Base-by-base conservation (phyloP, 352 stramenopile genomes). In the Globisporangium parvum region DNA sequence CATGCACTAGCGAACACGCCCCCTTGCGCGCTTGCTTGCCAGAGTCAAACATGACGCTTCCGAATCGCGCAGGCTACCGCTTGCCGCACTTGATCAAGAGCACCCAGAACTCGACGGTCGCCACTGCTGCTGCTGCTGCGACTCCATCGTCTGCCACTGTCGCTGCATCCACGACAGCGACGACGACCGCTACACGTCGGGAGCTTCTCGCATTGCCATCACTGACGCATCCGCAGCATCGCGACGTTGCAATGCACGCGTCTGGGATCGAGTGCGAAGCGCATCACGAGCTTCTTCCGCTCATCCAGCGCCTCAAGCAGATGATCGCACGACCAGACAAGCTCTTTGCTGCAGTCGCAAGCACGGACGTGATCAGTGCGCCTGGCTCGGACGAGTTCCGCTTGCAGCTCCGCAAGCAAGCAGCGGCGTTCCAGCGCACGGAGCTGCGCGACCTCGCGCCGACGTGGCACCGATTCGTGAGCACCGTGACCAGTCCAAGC, bases 21-120 rank as follows among this genome's bases (percentile, higher is more conserved):
- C n/a, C n/a, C n/a, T n/a, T n/a, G n/a, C n/a, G n/a, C n/a, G n/a
- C n/a, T n/a, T n/a, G n/a, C n/a, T n/a, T 49, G 53, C 55, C 65
- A 71, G 26, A 69, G 54, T 67, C 52, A 55, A 74, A 81, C 57
- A 84, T 84, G 73, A 84, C 73, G 48, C 72, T 84, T 63, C 73
- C 73, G 23, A 79, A 76, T 63, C 69, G 71, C 51, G 52, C 40
- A 31, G 71, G 65, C 53, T 73, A 74, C 53, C 53, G 57, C 42
- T 61, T 67, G 53, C 58, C 54, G 8, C 47, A 52, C 41, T 42
- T 45, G 24, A 26, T 56, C 46, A 49, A 50, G 52, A 40, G 24
- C 53, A 40, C 42, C 40, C n/a, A n/a, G n/a, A n/a, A n/a, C n/a
- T n/a, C n/a, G n/a, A 63, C 46, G 35, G 51, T 56, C 62, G 14